A percentile compares a stretch with the other conserved stretches of the same genome.
Evolutionary conservation across 257 asterid species (phyloP).

Genomic region (Penstemon newberryi): DNA sequence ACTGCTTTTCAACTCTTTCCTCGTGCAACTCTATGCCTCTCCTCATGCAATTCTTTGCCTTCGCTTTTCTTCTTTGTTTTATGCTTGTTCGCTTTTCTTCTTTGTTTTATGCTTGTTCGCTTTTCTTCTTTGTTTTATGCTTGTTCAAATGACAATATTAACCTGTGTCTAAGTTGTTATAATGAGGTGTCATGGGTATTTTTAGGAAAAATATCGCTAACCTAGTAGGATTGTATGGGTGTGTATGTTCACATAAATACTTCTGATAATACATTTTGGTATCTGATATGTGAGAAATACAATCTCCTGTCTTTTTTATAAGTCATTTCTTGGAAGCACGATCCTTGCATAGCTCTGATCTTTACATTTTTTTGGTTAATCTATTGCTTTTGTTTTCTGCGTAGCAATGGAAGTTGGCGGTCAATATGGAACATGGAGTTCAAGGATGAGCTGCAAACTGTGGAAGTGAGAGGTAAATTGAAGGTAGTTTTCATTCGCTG

Average conservation of each 20-base stretch:
- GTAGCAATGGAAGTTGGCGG: slow-evolving; percentile 96
- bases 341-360: slow-evolving; percentile 19
- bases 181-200: background rate
- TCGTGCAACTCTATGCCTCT: background rate
- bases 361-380: slow-evolving; percentile 22
- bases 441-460: slow-evolving; percentile 69
- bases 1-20: background rate
- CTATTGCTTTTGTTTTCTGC: slow-evolving; percentile 28
- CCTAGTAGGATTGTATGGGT: background rate
- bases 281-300: slow-evolving; percentile 12
- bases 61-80: background rate
- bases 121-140: background rate
- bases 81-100: background rate
- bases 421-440: slow-evolving; percentile 77
- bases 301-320: slow-evolving; percentile 15
- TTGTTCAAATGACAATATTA: background rate
- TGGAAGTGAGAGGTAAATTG: slow-evolving; percentile 79
- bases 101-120: background rate
- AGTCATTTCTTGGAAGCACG: slow-evolving; percentile 14
- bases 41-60: background rate
- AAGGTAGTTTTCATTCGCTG: slow-evolving; percentile 53
- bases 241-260: background rate
- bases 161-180: background rate
- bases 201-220: background rate
- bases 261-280: background rate